A percentile compares a stretch with the other conserved stretches of the same genome.
Evolutionary conservation across 371 early-diverging fungal genomes (phyloP).

Genomic region (Mucor plumbeus): DNA sequence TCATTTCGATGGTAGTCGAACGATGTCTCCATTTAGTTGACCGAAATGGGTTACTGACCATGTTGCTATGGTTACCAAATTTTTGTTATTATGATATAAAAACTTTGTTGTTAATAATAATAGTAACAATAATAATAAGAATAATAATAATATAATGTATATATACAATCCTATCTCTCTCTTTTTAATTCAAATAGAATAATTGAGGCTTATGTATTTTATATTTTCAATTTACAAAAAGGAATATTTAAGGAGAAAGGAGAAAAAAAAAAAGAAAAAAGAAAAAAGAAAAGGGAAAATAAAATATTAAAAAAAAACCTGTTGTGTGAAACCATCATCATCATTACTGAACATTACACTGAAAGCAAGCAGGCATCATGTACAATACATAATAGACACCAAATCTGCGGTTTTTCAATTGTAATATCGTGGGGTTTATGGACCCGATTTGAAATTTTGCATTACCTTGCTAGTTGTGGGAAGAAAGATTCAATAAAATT

Average conservation of each 20-base stretch:
- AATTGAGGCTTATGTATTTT: neutral
- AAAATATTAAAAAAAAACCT: neutral
- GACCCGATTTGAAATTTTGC: neutral
- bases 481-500: too few relatives aligned
- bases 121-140: too few relatives aligned
- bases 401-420: neutral
- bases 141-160: too few relatives aligned
- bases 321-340: conserved; percentile 15
- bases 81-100: neutral
- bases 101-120: neutral
- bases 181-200: neutral
- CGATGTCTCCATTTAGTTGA: conserved; percentile 27
- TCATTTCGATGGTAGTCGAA: conserved; percentile 30
- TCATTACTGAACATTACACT: neutral
- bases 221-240: neutral
- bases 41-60: conserved; percentile 30
- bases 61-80: neutral
- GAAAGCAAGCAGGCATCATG: neutral
- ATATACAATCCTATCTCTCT: neutral
- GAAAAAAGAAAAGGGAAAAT: conserved; percentile 3
- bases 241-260: neutral
- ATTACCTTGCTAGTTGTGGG: neutral
- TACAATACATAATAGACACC: neutral
- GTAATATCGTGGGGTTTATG: neutral
- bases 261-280: conserved; percentile 8